Percentiles rank a stretch among this genome's conserved stretches.
phyloP scores from a whole-genome alignment of 176 grass and related monocot species.

The Pontederia crassipes region DNA sequence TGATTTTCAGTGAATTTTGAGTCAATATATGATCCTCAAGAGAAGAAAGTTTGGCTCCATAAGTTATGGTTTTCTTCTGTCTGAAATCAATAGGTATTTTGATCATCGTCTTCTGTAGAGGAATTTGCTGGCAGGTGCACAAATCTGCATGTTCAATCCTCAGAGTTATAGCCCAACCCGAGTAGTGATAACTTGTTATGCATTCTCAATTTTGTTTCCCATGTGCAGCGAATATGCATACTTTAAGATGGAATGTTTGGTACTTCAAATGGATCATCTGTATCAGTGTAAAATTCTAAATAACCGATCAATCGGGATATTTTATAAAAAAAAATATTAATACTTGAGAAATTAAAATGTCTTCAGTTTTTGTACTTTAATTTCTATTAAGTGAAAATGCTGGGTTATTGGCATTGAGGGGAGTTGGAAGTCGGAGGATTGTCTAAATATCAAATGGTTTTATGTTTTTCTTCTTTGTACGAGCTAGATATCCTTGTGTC shows the following conservation, averaged over 20 bases:
- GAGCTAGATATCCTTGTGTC: conserved; percentile 29
- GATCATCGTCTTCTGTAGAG: conserved; percentile 56
- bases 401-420: conserved; percentile 65
- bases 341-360: not conserved
- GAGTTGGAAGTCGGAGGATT: conserved; percentile 80
- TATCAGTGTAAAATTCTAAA: conserved; percentile 54
- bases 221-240: conserved; percentile 70
- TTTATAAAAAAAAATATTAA: not conserved
- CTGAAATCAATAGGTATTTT: conserved; percentile 81
- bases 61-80: not conserved
- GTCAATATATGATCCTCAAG: no score
- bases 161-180: not conserved
- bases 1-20: no score
- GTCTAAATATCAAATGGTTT: conserved; percentile 66
- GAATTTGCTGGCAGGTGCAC: conserved; percentile 79
- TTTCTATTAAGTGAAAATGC: conserved; percentile 49
- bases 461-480: conserved; percentile 95
- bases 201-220: conserved; percentile 13
- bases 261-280: conserved; percentile 50
- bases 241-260: conserved; percentile 79
- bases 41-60: not conserved
- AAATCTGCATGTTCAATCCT: not conserved
- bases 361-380: not conserved
- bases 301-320: not conserved
- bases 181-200: not conserved